phyloP scores from a whole-genome alignment of 768 basidiomycete genomes.

The Phlegmacium glaucopus region DNA sequence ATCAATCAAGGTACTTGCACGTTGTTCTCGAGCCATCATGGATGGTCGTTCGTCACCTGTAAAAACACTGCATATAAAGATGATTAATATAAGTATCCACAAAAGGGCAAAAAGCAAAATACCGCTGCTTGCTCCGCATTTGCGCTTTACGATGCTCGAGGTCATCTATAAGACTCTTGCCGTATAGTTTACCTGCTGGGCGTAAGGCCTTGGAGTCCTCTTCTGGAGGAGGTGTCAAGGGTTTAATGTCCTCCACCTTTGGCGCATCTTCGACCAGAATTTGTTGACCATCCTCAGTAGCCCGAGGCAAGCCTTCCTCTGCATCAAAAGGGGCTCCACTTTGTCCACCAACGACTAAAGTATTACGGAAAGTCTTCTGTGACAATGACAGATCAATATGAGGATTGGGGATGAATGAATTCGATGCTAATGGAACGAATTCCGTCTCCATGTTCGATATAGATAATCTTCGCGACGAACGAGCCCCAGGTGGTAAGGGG shows the following conservation, averaged over 20 bases:
- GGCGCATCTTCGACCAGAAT: constrained; percentile 40
- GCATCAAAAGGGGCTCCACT: constrained; percentile 62
- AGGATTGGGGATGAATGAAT: constrained; percentile 79
- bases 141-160: constrained; percentile 79
- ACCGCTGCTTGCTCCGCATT: constrained; percentile 86
- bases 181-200: constrained; percentile 82
- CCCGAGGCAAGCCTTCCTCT: constrained; percentile 61
- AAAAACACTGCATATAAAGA: constrained; percentile 59
- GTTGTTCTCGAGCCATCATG: constrained; percentile 81
- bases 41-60: constrained; percentile 85
- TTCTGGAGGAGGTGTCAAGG: constrained; percentile 25
- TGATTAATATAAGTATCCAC: not conserved
- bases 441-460: constrained; percentile 22
- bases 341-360: constrained; percentile 66
- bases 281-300: constrained; percentile 77
- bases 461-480: constrained; percentile 51
- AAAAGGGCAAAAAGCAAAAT: constrained; percentile 16
- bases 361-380: constrained; percentile 84
- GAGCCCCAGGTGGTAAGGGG: constrained; percentile 74
- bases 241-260: constrained; percentile 34
- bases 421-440: constrained; percentile 45
- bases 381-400: constrained; percentile 67
- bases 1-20: constrained; percentile 71
- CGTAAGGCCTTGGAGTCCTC: constrained; percentile 37
- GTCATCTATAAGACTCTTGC: constrained; percentile 88